These are phyloP conservation scores for Mycena polygramma DNA, from an alignment of 768 basidiomycete species.

Conservation along the genomic window DNA sequence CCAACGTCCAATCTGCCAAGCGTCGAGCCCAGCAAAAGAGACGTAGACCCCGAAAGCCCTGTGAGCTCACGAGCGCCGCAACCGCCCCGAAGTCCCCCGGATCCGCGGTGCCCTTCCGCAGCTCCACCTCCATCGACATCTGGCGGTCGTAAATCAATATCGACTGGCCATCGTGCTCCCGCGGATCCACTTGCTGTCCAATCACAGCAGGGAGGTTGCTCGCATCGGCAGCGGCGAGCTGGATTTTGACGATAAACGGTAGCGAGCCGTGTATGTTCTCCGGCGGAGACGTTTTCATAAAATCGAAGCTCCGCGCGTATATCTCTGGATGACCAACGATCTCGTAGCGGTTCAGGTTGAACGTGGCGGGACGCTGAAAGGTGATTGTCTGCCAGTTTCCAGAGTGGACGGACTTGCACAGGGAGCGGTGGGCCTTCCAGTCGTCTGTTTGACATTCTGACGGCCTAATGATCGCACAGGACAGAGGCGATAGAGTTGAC, in stretches of 20 bases:
- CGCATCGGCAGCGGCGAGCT: neutral
- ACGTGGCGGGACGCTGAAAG: neutral
- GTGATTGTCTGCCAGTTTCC: slow-evolving; percentile 15
- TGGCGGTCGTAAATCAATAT: slow-evolving; percentile 25
- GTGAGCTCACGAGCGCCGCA: neutral
- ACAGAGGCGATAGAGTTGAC: neutral
- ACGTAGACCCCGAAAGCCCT: neutral
- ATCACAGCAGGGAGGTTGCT: neutral
- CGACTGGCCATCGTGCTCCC: neutral
- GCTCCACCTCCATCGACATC: neutral
- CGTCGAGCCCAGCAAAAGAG: slow-evolving; percentile 6
- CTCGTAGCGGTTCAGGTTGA: neutral
- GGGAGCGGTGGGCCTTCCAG: slow-evolving; percentile 15
- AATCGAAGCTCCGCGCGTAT: neutral
- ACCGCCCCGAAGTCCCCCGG: neutral
- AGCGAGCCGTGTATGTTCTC: slow-evolving; percentile 14
- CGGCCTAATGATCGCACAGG: neutral
- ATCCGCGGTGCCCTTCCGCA: neutral
- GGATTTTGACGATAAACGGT: slow-evolving; percentile 24
- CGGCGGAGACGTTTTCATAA: neutral
- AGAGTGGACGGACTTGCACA: slow-evolving; percentile 1
- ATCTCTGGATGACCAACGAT: slow-evolving; percentile 14
- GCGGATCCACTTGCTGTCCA: neutral
- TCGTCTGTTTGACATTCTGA: slow-evolving; percentile 21
- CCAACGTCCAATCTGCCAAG: slow-evolving; percentile 5